Conservation (phyloP, 2,329 filamentous ascomycete species). For the Fusarium sp. region DNA sequence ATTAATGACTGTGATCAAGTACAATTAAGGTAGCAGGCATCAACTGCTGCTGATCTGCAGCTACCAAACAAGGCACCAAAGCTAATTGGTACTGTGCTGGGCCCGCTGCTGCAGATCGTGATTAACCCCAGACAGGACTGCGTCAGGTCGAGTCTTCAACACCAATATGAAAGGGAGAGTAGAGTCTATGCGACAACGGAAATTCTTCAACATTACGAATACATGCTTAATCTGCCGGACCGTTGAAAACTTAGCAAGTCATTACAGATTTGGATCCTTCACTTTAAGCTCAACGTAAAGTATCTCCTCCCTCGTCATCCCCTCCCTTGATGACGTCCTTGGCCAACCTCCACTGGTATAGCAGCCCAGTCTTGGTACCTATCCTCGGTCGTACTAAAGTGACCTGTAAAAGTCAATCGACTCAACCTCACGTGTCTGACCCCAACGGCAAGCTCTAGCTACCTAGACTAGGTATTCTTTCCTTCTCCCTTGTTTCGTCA, state of each 20-base stretch:
- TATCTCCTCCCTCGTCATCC: neutral
- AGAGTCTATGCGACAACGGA: neutral
- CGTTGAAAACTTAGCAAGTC: neutral
- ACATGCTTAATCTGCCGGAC: neutral
- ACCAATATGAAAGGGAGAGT: constrained; percentile 3
- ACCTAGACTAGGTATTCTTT: neutral
- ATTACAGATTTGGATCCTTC: neutral
- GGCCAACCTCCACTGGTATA: neutral
- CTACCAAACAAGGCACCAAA: constrained; percentile 28
- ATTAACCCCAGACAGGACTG: constrained; percentile 26
- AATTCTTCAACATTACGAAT: neutral
- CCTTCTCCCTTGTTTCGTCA: constrained; percentile 17
- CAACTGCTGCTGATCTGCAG: constrained; percentile 16
- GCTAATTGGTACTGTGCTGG: constrained; percentile 27
- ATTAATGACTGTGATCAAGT: neutral
- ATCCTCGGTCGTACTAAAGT: constrained; percentile 10
- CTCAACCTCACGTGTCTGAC: constrained; percentile 33
- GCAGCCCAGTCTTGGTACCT: neutral
- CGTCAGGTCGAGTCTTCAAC: constrained; percentile 5
- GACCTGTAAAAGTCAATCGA: constrained; percentile 18
- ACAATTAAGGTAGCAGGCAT: neutral
- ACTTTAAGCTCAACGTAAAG: neutral
- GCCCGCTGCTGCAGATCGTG: constrained; percentile 29
- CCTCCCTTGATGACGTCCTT: constrained; percentile 28
- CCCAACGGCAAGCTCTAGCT: constrained; percentile 25